Evolutionary conservation across 805 yeast genomes (phyloP).

Genomic region (Pichia californica): DNA sequence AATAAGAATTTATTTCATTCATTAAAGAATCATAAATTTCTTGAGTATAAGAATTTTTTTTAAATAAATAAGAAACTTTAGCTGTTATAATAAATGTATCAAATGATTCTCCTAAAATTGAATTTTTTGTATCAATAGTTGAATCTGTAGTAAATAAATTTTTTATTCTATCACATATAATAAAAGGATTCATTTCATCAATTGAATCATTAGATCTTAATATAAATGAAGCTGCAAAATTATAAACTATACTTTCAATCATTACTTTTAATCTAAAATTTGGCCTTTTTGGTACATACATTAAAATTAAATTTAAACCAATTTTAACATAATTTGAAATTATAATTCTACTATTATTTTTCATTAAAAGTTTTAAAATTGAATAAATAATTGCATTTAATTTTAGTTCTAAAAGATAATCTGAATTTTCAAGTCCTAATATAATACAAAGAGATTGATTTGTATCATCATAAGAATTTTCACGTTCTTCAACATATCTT

Average conservation of each 20-base stretch:
- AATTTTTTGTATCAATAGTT: neutral
- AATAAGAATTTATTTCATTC: neutral
- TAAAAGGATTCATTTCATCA: neutral
- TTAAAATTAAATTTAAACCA: neutral
- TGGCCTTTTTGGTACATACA: neutral
- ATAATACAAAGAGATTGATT: no score
- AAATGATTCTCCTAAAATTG: neutral
- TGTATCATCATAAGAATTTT: no score
- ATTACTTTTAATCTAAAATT: neutral
- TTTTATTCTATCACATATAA: neutral
- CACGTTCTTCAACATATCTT: no score
- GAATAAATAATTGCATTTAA: no score
- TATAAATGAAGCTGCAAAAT: conserved; percentile 1
- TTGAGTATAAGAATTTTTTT: neutral
- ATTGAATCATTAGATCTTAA: neutral
- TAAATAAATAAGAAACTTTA: conserved; percentile 1
- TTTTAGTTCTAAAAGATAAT: no score
- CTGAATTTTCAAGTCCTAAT: no score
- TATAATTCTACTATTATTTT: neutral
- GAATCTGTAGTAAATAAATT: neutral
- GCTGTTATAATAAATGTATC: neutral
- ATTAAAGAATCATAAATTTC: neutral
- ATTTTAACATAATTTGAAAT: neutral
- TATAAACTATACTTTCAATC: conserved; percentile 2
- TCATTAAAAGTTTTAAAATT: neutral